Evolutionary conservation across 805 yeast species (phyloP).

Genomic region (Candida arabinofermentans): DNA sequence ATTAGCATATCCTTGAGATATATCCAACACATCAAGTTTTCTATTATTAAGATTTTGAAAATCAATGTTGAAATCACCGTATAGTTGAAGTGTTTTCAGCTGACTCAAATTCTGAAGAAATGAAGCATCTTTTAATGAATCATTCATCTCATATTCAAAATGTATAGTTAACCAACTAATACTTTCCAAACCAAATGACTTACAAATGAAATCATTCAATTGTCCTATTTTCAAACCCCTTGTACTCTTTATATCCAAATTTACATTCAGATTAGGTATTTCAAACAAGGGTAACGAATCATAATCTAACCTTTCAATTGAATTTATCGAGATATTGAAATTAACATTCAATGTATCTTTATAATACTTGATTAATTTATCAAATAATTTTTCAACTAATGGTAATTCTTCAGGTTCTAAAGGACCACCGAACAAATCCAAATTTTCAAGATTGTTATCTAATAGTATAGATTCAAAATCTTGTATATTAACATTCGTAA

Average conservation of each 20-base stretch:
- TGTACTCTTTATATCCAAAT: not conserved
- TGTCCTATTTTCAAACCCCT: not conserved
- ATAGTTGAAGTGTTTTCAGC: not conserved
- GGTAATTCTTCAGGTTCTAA: constrained; percentile 2
- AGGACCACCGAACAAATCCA: not conserved
- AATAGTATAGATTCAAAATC: not conserved
- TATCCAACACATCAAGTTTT: not conserved
- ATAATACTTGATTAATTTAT: not conserved
- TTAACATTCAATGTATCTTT: not conserved
- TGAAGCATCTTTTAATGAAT: not conserved
- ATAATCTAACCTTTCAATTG: not conserved
- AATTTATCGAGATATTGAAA: not conserved
- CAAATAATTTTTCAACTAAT: not conserved
- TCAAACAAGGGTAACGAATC: not conserved
- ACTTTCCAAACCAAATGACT: not conserved
- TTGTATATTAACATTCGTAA: not conserved
- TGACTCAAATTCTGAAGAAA: not conserved
- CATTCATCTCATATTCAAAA: not conserved
- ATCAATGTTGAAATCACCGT: not conserved
- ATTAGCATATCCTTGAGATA: not conserved
- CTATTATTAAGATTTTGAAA: not conserved
- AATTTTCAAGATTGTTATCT: not conserved
- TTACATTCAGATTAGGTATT: not conserved
- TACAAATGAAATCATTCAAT: not conserved
- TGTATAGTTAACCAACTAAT: not conserved